phyloP scores from a whole-genome alignment of 805 yeast genomes.

The Candida odintsovae region DNA sequence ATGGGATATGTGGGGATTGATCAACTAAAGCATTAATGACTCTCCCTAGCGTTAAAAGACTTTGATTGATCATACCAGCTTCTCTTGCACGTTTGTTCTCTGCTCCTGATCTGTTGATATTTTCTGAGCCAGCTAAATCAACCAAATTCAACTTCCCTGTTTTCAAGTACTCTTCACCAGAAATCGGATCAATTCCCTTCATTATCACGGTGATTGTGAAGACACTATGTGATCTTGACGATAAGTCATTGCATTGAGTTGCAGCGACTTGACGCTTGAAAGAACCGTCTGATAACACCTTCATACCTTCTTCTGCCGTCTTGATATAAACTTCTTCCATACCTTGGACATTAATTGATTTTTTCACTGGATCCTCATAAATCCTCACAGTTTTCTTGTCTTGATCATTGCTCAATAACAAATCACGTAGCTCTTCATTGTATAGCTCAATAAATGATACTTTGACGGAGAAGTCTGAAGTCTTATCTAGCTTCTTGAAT shows the following conservation, averaged over 20 bases:
- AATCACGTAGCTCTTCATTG: constrained; percentile 73
- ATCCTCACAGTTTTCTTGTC: constrained; percentile 44
- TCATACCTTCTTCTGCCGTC: constrained; percentile 45
- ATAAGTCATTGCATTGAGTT: constrained; percentile 69
- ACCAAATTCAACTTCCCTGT: constrained; percentile 75
- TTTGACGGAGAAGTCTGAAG: constrained; percentile 55
- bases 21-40: constrained; percentile 74
- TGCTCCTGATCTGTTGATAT: constrained; percentile 80
- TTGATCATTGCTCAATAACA: constrained; percentile 35
- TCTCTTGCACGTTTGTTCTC: constrained; percentile 79
- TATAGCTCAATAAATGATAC: constrained; percentile 75
- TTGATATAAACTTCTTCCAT: constrained; percentile 49
- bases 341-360: constrained; percentile 48
- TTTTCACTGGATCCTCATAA: constrained; percentile 41
- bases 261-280: constrained; percentile 65
- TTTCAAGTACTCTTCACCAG: constrained; percentile 44
- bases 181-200: constrained; percentile 40
- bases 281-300: constrained; percentile 50
- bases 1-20: constrained; percentile 66
- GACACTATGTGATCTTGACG: constrained; percentile 77
- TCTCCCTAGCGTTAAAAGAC: constrained; percentile 76
- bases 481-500: constrained; percentile 41
- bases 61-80: constrained; percentile 87
- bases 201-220: constrained; percentile 63
- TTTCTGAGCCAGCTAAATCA: constrained; percentile 94